Conservation (phyloP, 1,139 yeast species). For the Petasospora fabianii region DNA sequence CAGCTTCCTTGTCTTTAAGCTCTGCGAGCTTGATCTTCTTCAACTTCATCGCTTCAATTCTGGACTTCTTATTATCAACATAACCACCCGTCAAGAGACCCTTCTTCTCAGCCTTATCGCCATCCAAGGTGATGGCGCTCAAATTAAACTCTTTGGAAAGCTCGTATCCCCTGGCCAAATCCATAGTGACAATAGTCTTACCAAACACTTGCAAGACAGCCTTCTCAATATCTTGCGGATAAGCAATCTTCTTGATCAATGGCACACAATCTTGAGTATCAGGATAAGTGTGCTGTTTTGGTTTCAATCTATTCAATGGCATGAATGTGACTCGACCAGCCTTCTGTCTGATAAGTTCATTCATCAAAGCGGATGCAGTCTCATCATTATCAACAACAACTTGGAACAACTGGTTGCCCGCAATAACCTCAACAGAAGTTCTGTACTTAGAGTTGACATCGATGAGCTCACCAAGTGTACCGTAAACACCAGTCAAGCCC, state of each 20-base stretch:
- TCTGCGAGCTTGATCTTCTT: constrained; percentile 52
- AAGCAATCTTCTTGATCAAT: constrained; percentile 66
- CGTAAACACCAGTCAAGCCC: constrained; percentile 64
- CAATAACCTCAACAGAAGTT: constrained; percentile 83
- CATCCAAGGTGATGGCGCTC: constrained; percentile 84
- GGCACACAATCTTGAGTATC: constrained; percentile 59
- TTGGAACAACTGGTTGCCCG: constrained; percentile 83
- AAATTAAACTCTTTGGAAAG: constrained; percentile 60
- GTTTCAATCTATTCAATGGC: constrained; percentile 72
- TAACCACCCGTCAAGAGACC: constrained; percentile 93
- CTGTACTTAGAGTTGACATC: constrained; percentile 79
- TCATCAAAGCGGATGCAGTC: constrained; percentile 77
- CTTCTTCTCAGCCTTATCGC: constrained; percentile 78
- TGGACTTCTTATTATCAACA: constrained; percentile 62
- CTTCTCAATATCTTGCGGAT: constrained; percentile 47
- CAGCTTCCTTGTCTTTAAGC: constrained; percentile 37
- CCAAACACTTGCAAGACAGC: constrained; percentile 84
- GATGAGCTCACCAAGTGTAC: constrained; percentile 82
- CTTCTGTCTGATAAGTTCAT: constrained; percentile 65
- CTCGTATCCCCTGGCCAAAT: constrained; percentile 65
- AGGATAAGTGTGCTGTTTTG: constrained; percentile 45
- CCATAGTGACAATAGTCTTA: constrained; percentile 70
- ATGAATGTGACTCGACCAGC: constrained; percentile 87
- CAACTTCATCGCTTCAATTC: constrained; percentile 64
- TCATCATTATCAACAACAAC: constrained; percentile 86